phyloP scores from a whole-genome alignment of 106 monocot genomes.

The Vanilla planifolia region DNA sequence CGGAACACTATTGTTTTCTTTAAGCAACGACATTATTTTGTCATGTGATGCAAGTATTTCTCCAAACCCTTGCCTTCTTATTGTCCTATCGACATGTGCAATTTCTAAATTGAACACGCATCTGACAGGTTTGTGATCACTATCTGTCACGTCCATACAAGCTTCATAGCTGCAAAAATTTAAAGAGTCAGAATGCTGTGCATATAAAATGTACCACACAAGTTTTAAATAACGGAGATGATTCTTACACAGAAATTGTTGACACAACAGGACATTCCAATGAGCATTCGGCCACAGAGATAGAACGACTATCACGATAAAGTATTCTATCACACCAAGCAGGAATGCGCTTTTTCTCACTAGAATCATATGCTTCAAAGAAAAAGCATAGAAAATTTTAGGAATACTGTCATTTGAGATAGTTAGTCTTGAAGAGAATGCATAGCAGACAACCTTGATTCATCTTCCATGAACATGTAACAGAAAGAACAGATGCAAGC shows the following conservation, averaged over 20 bases:
- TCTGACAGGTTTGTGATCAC: conserved; percentile 78
- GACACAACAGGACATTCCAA: conserved; percentile 66
- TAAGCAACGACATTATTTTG: conserved; percentile 27
- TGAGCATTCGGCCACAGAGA: conserved; percentile 53
- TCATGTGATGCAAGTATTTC: conserved; percentile 35
- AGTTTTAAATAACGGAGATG: background rate
- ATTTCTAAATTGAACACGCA: conserved; percentile 65
- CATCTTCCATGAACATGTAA: conserved; percentile 3
- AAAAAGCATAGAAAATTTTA: conserved; percentile 2
- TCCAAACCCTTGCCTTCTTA: conserved; percentile 51
- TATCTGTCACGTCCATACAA: conserved; percentile 64
- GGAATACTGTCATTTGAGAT: background rate
- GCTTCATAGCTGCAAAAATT: conserved; percentile 53
- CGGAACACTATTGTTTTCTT: conserved; percentile 33
- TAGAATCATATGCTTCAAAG: conserved; percentile 64
- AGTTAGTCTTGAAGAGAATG: background rate
- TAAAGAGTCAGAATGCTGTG: background rate
- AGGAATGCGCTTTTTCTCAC: conserved; percentile 80
- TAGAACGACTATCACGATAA: conserved; percentile 68
- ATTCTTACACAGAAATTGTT: conserved; percentile 43
- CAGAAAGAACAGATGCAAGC: background rate
- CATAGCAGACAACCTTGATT: background rate
- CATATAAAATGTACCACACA: conserved; percentile 1
- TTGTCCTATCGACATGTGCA: conserved; percentile 41
- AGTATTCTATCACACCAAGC: conserved; percentile 83